Evolutionary conservation across 2,329 filamentous ascomycete species (phyloP).

Genomic region (Aspergillus novofumigatus): DNA sequence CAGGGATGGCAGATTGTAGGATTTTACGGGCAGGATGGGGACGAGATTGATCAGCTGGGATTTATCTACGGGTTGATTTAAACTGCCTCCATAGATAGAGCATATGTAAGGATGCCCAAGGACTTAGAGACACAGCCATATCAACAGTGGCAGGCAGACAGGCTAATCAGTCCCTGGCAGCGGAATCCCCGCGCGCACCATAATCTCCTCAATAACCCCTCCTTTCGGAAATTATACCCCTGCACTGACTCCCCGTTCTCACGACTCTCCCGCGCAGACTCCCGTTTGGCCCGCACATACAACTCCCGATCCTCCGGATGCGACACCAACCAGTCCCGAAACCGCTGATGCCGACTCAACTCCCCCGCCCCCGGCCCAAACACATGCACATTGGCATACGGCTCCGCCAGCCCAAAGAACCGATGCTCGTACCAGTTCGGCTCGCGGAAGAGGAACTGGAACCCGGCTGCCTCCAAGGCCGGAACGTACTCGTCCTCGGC

Average conservation of each 20-base stretch:
- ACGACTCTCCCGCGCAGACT: slow-evolving; percentile 28
- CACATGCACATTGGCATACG: slow-evolving; percentile 48
- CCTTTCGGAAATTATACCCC: slow-evolving; percentile 43
- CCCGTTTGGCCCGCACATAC: slow-evolving; percentile 41
- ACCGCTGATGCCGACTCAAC: slow-evolving; percentile 41
- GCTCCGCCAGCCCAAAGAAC: slow-evolving; percentile 39
- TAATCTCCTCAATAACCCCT: slow-evolving; percentile 40
- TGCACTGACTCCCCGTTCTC: slow-evolving; percentile 30
- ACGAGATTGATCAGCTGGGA: slow-evolving; percentile 54
- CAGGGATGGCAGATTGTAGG: slow-evolving; percentile 52
- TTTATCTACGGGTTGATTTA: slow-evolving; percentile 23
- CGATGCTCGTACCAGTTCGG: slow-evolving; percentile 48
- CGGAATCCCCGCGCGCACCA: slow-evolving; percentile 19
- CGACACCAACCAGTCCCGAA: slow-evolving; percentile 43
- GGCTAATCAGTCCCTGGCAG: background rate
- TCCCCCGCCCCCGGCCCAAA: slow-evolving; percentile 44
- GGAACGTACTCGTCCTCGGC: slow-evolving; percentile 44
- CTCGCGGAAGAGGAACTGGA: slow-evolving; percentile 46
- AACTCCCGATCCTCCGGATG: slow-evolving; percentile 36
- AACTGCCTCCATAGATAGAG: background rate
- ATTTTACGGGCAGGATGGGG: slow-evolving; percentile 49
- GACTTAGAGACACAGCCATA: too few relatives aligned
- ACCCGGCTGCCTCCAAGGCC: slow-evolving; percentile 42
- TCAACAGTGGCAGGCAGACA: background rate
- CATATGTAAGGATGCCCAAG: too few relatives aligned